Evolutionary conservation across 768 basidiomycete genomes (phyloP).

Genomic region (Lactarius psammicola): DNA sequence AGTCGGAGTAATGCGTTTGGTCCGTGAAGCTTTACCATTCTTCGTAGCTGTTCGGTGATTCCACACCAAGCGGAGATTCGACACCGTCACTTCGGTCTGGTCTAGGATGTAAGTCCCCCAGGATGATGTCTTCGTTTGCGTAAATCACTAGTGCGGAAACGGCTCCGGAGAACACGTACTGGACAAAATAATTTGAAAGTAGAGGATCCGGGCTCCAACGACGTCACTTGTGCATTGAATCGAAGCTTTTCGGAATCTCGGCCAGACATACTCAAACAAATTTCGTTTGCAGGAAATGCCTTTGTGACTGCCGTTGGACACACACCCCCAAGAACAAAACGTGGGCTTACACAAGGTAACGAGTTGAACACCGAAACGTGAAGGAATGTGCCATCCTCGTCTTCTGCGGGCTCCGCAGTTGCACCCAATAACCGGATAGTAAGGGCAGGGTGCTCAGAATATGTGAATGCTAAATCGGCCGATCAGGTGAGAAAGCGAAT

Average conservation of each 20-base stretch:
- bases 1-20: conserved; percentile 36
- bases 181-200: conserved; percentile 62
- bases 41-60: conserved; percentile 43
- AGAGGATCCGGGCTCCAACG: conserved; percentile 59
- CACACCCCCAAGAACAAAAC: background rate
- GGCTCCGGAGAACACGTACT: conserved; percentile 46
- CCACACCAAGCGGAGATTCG: conserved; percentile 67
- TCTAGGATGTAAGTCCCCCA: conserved; percentile 69
- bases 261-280: conserved; percentile 60
- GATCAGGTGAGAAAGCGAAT: conserved; percentile 5
- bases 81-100: conserved; percentile 61
- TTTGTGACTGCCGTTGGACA: conserved; percentile 41
- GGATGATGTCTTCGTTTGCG: conserved; percentile 42
- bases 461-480: conserved; percentile 52
- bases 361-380: conserved; percentile 60
- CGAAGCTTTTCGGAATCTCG: conserved; percentile 60
- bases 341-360: conserved; percentile 68
- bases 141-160: conserved; percentile 1
- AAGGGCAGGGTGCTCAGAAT: conserved; percentile 68
- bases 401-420: conserved; percentile 51
- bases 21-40: conserved; percentile 25
- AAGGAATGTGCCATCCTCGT: conserved; percentile 64
- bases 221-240: conserved; percentile 46
- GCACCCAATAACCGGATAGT: conserved; percentile 46
- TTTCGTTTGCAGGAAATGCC: conserved; percentile 54